Evolutionary conservation across 176 grass and related monocot species (phyloP).

Genomic region (Triticum urartu): DNA sequence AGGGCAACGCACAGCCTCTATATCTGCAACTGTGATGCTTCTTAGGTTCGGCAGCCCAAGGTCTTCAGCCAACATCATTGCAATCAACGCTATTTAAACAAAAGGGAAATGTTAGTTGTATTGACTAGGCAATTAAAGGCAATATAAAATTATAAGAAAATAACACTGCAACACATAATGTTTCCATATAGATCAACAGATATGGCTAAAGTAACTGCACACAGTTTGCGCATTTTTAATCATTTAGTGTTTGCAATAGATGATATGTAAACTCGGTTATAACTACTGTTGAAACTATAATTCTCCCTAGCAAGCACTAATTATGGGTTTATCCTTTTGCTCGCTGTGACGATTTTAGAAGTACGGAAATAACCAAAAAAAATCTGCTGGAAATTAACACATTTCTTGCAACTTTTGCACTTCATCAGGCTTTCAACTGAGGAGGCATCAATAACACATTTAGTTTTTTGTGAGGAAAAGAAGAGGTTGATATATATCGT

Average conservation of each 20-base stretch:
- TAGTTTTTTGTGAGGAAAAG: neutral
- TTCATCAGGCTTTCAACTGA: neutral
- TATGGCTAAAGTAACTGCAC: neutral
- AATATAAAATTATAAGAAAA: neutral
- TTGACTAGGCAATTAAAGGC: neutral
- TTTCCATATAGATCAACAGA: neutral
- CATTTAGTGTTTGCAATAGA: neutral
- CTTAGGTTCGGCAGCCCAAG: slow-evolving; percentile 36
- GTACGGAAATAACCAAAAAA: neutral
- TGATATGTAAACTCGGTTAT: too few relatives aligned
- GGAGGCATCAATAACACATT: neutral
- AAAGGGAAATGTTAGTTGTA: neutral
- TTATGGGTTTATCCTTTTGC: neutral
- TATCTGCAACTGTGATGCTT: slow-evolving; percentile 35
- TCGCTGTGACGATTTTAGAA: neutral
- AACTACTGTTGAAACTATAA: neutral
- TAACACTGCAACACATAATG: neutral
- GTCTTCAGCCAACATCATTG: slow-evolving; percentile 50
- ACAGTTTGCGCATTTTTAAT: neutral
- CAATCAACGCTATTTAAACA: slow-evolving; percentile 53
- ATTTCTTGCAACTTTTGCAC: neutral
- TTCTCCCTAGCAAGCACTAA: neutral
- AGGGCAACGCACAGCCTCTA: slow-evolving; percentile 16
- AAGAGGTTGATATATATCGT: neutral
- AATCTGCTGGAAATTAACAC: neutral